phyloP scores from a whole-genome alignment of 1,284 basidiomycete genomes.

The Cystodermella granulosa region DNA sequence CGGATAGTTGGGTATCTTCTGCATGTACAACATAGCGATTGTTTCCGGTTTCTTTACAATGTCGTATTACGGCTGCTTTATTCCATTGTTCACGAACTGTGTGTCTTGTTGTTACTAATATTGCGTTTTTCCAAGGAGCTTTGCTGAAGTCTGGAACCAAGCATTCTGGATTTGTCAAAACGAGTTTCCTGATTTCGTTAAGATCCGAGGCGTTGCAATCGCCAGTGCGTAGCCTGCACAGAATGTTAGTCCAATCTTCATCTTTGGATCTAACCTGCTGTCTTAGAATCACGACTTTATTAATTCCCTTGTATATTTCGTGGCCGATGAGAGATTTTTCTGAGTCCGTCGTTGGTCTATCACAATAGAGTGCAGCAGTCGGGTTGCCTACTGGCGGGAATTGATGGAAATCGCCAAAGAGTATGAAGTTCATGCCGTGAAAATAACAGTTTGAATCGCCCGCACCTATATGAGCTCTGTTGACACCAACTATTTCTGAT shows the following conservation, averaged over 20 bases:
- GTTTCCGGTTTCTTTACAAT: slow-evolving; percentile 10
- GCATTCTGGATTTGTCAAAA: slow-evolving; percentile 17
- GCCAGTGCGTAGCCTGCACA: slow-evolving; percentile 21
- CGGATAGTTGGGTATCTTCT: slow-evolving; percentile 18
- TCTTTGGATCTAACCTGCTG: slow-evolving; percentile 30
- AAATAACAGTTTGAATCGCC: background rate
- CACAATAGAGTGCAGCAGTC: slow-evolving; percentile 21
- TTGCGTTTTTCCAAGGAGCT: slow-evolving; percentile 23
- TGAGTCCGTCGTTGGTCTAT: slow-evolving; percentile 7
- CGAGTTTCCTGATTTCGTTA: slow-evolving; percentile 16
- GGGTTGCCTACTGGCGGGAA: slow-evolving; percentile 32
- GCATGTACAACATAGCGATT: slow-evolving; percentile 17
- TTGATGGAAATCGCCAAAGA: slow-evolving; percentile 39
- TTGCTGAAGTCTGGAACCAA: slow-evolving; percentile 13
- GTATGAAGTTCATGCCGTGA: slow-evolving; percentile 30
- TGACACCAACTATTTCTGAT: slow-evolving; percentile 6
- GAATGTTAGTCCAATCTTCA: slow-evolving; percentile 24
- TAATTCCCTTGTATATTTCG: slow-evolving; percentile 30
- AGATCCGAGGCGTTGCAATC: slow-evolving; percentile 23
- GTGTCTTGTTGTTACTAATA: slow-evolving; percentile 35
- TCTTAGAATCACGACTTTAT: slow-evolving; percentile 26
- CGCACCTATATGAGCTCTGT: background rate
- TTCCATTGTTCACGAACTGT: slow-evolving; percentile 35
- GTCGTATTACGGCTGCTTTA: slow-evolving; percentile 11
- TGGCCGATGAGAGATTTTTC: slow-evolving; percentile 15